Conservation (phyloP, 1,284 basidiomycete genomes). For the Grifola frondosa region DNA sequence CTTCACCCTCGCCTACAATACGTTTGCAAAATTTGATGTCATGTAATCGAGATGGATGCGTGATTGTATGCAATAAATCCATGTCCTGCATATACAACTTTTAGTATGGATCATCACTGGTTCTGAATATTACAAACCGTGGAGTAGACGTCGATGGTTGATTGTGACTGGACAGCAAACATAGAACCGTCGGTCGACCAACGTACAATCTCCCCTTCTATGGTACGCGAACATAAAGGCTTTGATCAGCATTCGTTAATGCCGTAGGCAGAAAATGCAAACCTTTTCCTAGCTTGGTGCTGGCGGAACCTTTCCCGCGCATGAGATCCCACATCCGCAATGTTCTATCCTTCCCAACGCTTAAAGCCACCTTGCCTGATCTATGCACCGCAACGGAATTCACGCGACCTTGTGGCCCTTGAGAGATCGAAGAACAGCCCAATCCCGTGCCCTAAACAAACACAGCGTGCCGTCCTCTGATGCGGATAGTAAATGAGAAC, state of each 20-base stretch:
- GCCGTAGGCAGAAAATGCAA: slow-evolving; percentile 18
- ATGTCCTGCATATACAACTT: slow-evolving; percentile 23
- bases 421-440: slow-evolving; percentile 84
- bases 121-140: slow-evolving; percentile 51
- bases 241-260: neutral
- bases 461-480: slow-evolving; percentile 90
- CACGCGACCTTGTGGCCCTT: slow-evolving; percentile 91
- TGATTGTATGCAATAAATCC: slow-evolving; percentile 63
- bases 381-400: slow-evolving; percentile 92
- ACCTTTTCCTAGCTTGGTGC: slow-evolving; percentile 87
- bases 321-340: slow-evolving; percentile 99
- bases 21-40: slow-evolving; percentile 71
- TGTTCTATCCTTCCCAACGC: slow-evolving; percentile 88
- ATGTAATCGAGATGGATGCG: slow-evolving; percentile 78
- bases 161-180: slow-evolving; percentile 78
- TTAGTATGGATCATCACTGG: neutral
- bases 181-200: slow-evolving; percentile 78
- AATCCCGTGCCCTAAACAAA: slow-evolving; percentile 90
- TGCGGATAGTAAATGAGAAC: slow-evolving; percentile 86
- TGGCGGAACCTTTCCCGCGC: slow-evolving; percentile 88
- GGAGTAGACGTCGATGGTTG: slow-evolving; percentile 78
- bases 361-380: slow-evolving; percentile 86
- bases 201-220: slow-evolving; percentile 85
- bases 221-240: neutral
- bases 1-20: slow-evolving; percentile 52